phyloP scores from a whole-genome alignment of 148 eudicot species.

The Beta vulgaris region DNA sequence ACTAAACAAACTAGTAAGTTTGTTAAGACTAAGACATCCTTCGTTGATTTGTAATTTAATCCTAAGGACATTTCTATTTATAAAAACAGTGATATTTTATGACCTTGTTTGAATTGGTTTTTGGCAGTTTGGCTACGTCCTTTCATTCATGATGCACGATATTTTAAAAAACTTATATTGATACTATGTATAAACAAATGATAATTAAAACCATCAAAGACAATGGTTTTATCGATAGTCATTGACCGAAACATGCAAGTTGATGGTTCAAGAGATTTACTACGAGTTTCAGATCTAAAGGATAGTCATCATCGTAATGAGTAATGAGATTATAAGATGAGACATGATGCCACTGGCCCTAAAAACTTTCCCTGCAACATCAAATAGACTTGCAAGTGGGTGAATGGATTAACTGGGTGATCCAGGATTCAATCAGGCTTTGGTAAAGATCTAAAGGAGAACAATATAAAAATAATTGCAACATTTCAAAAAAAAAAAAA shows the following conservation, averaged over 20 bases:
- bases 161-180: not conserved
- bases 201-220: not conserved
- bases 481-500: too few species aligned
- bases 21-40: too few species aligned
- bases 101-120: not conserved
- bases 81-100: not conserved
- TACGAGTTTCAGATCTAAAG: not conserved
- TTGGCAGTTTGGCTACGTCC: not conserved
- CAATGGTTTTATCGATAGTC: not conserved
- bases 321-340: not conserved
- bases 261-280: not conserved
- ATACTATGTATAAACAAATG: not conserved
- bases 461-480: not conserved
- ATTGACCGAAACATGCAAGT: not conserved
- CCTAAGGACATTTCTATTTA: not conserved
- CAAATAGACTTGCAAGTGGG: not conserved
- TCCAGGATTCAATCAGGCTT: not conserved
- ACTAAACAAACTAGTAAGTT: too few species aligned
- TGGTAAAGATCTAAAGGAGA: not conserved
- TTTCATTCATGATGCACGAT: not conserved
- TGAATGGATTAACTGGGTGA: not conserved
- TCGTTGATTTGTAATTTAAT: too few species aligned
- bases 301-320: not conserved
- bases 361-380: not conserved
- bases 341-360: too few species aligned